Percentiles rank a stretch among this genome's conserved stretches.
Conservation (phyloP, 1,284 basidiomycete species). For the Malassezia obtusa region DNA sequence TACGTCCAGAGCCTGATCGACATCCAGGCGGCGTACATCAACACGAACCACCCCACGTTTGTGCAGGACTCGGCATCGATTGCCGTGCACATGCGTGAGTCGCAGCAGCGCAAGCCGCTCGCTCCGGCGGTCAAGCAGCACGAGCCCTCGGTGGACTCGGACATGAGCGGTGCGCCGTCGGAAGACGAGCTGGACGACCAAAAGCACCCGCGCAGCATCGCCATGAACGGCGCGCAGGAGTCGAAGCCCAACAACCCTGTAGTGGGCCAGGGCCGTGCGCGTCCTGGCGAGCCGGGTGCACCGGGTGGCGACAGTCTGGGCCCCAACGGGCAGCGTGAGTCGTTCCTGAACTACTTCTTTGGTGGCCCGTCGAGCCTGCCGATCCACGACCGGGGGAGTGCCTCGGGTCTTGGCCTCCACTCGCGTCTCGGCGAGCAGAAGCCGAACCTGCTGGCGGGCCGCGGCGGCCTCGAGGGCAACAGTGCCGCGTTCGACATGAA, state of each 20-base stretch:
- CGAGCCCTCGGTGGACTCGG: constrained; percentile 27
- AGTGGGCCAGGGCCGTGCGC: neutral
- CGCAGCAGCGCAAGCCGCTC: constrained; percentile 18
- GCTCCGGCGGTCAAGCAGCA: constrained; percentile 41
- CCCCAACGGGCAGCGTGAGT: constrained; percentile 21
- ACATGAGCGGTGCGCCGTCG: constrained; percentile 21
- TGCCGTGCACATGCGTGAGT: constrained; percentile 38
- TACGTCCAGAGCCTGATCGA: constrained; percentile 91
- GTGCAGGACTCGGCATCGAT: constrained; percentile 52
- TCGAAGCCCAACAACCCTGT: neutral
- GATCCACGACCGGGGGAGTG: constrained; percentile 24
- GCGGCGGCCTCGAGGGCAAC: constrained; percentile 59
- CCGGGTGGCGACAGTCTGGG: neutral
- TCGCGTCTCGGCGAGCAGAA: constrained; percentile 23
- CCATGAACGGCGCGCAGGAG: constrained; percentile 14
- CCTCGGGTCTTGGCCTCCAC: constrained; percentile 18
- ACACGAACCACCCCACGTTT: constrained; percentile 91
- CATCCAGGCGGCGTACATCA: constrained; percentile 98
- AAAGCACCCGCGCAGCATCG: constrained; percentile 12
- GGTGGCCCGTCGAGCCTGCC: constrained; percentile 38
- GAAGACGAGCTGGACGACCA: constrained; percentile 28
- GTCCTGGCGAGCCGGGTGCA: neutral
- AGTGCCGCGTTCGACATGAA: constrained; percentile 96
- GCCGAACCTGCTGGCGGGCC: constrained; percentile 52
- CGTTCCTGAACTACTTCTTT: constrained; percentile 47